phyloP scores from a whole-genome alignment of 2,329 filamentous ascomycete species.

The Colletotrichum tofieldiae region DNA sequence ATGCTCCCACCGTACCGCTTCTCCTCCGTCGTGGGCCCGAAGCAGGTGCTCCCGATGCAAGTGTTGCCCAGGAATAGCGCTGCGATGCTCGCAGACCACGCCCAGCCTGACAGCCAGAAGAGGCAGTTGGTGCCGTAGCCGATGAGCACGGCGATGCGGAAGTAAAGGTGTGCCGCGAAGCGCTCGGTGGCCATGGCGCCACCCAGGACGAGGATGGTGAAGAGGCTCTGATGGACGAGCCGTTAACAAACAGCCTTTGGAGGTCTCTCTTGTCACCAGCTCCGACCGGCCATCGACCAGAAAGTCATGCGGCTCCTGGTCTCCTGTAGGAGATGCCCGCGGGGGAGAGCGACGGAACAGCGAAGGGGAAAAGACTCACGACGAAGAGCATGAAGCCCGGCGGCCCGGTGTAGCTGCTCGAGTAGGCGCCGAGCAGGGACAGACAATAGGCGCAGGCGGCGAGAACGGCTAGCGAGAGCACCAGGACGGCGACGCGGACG shows the following conservation, averaged over 20 bases:
- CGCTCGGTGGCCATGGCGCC: conserved; percentile 55
- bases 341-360: conserved; percentile 16
- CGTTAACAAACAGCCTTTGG: conserved; percentile 18
- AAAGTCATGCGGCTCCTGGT: background rate
- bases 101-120: conserved; percentile 63
- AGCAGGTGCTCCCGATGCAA: conserved; percentile 45
- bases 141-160: conserved; percentile 55
- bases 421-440: conserved; percentile 52
- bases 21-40: conserved; percentile 42
- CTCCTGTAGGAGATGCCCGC: background rate
- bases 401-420: conserved; percentile 51
- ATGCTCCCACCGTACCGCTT: conserved; percentile 50
- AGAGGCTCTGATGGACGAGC: conserved; percentile 52
- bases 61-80: conserved; percentile 45
- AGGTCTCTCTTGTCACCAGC: background rate
- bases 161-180: conserved; percentile 55
- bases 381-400: conserved; percentile 64
- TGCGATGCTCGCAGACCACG: conserved; percentile 58
- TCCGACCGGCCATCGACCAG: background rate
- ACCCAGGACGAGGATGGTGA: conserved; percentile 60
- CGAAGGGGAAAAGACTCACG: conserved; percentile 51
- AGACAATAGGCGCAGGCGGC: conserved; percentile 59
- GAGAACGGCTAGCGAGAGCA: conserved; percentile 58
- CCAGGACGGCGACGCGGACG: conserved; percentile 56
- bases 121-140: conserved; percentile 56